Evolutionary conservation across 148 eudicot species (phyloP), one percentile per base, ranked within the genome.

Genomic region (Rhododendron simsii): DNA sequence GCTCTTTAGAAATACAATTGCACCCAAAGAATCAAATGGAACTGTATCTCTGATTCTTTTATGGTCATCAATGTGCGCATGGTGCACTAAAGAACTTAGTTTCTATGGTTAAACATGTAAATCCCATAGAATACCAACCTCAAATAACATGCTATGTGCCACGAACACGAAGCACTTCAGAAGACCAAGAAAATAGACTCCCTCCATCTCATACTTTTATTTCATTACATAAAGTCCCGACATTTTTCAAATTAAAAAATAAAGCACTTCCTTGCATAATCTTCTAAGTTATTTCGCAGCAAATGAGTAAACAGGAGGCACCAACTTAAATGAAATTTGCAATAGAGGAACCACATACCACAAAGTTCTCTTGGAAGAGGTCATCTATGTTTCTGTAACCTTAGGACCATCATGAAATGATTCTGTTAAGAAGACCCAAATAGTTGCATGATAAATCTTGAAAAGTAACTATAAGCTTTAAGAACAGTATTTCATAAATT

Each of bases 341-440:
- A 71, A 67, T 3, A 11, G 82, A 80, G 85, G 35, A 86, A 26
- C 11, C 5, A 71, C 85, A 12, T 92, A 95, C 98, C 98, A 83
- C 39, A 78, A 84, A 85, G 82, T 85, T 88, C 35, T 86, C 91
- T 80, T 88, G 81, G 33, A 86, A 88, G 51, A 88, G 47, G 65
- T 86, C 92, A 21, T 92, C 91, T 74, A 67, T 59, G 69, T 87
- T 86, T 76, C 84, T 61, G 89, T 78, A 80, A 84, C 90, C 83
- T 81, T 87, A 21, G 84, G 10, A 73, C 63, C 89, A 82, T 80
- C 85, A 74, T 76, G 86, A 87, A 55, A 53, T 47, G 92, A 78
- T 85, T 89, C 95, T 94, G 88, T 53, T 10, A 86, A 89, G 51
- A 80, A 73, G 33, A 50, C 63, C 55, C 76, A 63, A 61, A 39